Base-by-base conservation (phyloP, 345 rosid genomes). In the Microcos paniculata region DNA sequence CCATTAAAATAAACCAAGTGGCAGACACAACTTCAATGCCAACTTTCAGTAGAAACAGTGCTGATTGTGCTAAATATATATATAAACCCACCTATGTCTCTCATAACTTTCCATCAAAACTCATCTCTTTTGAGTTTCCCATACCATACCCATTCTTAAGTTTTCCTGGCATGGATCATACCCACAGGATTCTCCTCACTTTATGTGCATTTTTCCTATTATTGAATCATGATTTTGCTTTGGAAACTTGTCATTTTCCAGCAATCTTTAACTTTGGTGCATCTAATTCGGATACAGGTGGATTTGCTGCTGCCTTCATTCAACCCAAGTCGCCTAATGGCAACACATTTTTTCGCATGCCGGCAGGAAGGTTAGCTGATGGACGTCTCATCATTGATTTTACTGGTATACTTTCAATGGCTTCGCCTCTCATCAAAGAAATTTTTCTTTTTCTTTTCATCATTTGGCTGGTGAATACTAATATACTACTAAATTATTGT, bases 251-350 rank as follows among this genome's bases (percentile, higher is more conserved):
- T 55, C 40, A 70, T 40, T 87, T 86, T 61, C 91, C 87, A 15
- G 91, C 91, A 11, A 77, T 86, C 42, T 86, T 86, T 43, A 88
- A 86, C 82, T 88, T 90, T 1, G 93, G 93, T 3, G 90, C 84
- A 78, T 90, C 90, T 0, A 86, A 90, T 64, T 84, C 90, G 0
- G 90, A 87, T 49, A 83, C 94, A 7, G 90, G 92, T 11, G 86
- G 83, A 51, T 67, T 83, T n/a, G 62, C 77, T 24, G 85, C 92
- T 9, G 86, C 89, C 56, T 79, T 88, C 23, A 7, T 63, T n/a
- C 70, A 55, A 30, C 83, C 52, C 51, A 71, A 6, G 23, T 71
- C 85, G 42, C 77, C 94, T 38, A 23, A 80, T 76, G 90, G 88
- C 21, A 62, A 79, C 67, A 79, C 84, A 23, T 83, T 62, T 81